These are phyloP conservation scores for Gossypium armourianum DNA, from an alignment of 441 rosid species.

Conservation along the genomic window DNA sequence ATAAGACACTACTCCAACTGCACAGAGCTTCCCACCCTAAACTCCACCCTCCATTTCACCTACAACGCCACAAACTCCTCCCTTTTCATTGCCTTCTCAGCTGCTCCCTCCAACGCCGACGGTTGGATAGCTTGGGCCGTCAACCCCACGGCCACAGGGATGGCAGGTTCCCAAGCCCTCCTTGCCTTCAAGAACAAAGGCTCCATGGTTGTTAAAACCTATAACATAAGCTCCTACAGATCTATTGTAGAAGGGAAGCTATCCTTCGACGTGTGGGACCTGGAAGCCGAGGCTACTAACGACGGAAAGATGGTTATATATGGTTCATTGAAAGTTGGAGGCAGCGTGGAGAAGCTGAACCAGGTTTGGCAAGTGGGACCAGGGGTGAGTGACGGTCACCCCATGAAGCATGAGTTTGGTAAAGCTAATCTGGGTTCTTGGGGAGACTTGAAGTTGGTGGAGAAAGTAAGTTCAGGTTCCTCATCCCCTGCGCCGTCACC, in stretches of 20 bases:
- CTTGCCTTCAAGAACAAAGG: conserved; percentile 38
- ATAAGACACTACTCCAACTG: conserved; percentile 29
- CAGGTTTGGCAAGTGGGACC: conserved; percentile 79
- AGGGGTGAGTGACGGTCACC: conserved; percentile 26
- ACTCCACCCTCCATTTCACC: conserved; percentile 53
- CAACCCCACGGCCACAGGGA: conserved; percentile 42
- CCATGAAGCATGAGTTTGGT: conserved; percentile 26
- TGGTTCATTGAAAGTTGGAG: conserved; percentile 46
- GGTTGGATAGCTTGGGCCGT: conserved; percentile 79
- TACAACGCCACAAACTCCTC: conserved; percentile 60
- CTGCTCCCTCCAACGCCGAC: conserved; percentile 28
- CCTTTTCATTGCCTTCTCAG: conserved; percentile 62
- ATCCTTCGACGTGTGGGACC: conserved; percentile 40
- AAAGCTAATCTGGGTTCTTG: conserved; percentile 22
- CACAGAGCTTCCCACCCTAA: conserved; percentile 38
- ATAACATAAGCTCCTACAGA: conserved; percentile 29
- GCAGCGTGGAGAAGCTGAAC: conserved; percentile 31
- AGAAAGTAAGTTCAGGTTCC: neutral
- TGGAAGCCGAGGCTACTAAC: conserved; percentile 23
- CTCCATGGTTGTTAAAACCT: conserved; percentile 31
- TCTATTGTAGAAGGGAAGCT: conserved; percentile 24
- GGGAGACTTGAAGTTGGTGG: conserved; percentile 21
- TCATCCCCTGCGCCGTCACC: conserved; percentile 14
- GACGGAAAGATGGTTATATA: conserved; percentile 28
- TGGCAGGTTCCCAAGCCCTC: conserved; percentile 62